Base-by-base conservation (phyloP, 139 green algal species). In the Limnomonas spitsbergensis region DNA sequence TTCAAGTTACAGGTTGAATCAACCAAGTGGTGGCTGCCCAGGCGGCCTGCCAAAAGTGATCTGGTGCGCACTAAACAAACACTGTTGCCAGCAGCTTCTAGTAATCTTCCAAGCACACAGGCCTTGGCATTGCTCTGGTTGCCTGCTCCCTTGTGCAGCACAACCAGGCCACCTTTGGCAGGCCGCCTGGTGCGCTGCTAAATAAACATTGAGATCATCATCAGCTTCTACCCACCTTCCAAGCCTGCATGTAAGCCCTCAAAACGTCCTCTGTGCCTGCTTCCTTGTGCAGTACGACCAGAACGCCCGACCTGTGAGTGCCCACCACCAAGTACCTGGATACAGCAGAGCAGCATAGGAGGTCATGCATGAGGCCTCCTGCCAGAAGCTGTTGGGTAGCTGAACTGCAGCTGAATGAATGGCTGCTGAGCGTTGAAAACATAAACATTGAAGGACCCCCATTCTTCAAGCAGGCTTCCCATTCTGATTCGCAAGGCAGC, bases 201-300 rank as follows among this genome's bases (percentile, higher is more conserved):
- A 20, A 61, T 14, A 29, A 14, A 20, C 47, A 61, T 29, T 29
- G 20, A 14, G 47, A 61, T 29, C 20, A 20, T 61, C 20, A 61
- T 61, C 47, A 61, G 47, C 14, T 29, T 20, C 20, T 61, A 61
- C 68, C 7, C 36, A 74, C 68, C 35, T 47, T n/a, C 68, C 68
- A 74, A 7, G 39, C 40, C 7, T 76, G 70, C 2, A 34, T 66
- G 40, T 76, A 76, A 39, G 70, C 70, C n/a, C 38, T 61, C 70
- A 76, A 27, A n/a, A 66, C 3, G 7, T 76, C 70, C 4, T 35
- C 39, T 40, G 9, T 3, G 9, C 24, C 37, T n/a, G 70, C 70
- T 7, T 32, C 2, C 27, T 66, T 61, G n/a, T 76, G 70, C 26
- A 76, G 38, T 4, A 76, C 70, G 14, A 76, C 70, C 3, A 66